These are phyloP conservation scores for Penicillium goetzii DNA, from an alignment of 495 filamentous ascomycete genomes.

Conservation along the genomic window DNA sequence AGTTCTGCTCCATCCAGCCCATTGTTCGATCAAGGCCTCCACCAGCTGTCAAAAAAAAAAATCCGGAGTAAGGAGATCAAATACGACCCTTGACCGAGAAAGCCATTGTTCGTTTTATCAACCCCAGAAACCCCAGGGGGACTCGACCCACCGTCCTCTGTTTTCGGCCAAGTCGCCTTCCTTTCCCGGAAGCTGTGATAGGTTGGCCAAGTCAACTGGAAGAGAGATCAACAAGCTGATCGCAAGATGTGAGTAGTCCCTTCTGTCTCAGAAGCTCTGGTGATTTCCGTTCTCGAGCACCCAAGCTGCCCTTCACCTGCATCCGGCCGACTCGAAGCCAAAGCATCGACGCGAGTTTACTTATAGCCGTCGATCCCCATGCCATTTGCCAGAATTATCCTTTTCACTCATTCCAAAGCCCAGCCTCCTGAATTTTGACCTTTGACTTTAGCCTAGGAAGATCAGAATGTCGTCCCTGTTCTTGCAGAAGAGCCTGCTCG, in stretches of 20 bases:
- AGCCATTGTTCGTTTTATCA: conserved; percentile 27
- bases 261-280: conserved; percentile 6
- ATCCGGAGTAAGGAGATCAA: conserved; percentile 17
- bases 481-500: conserved; percentile 41
- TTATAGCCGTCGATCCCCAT: conserved; percentile 46
- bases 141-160: conserved; percentile 20
- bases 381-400: conserved; percentile 32
- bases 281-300: conserved; percentile 22
- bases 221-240: conserved; percentile 21
- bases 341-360: conserved; percentile 33
- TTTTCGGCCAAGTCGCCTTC: conserved; percentile 26
- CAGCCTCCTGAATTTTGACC: conserved; percentile 30
- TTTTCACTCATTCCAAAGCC: conserved; percentile 32
- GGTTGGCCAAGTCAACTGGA: conserved; percentile 6
- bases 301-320: conserved; percentile 18
- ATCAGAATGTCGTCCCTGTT: conserved; percentile 43
- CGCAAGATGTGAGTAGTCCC: conserved; percentile 19
- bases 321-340: conserved; percentile 17
- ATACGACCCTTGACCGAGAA: conserved; percentile 13
- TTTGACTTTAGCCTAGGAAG: conserved; percentile 16
- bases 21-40: conserved; percentile 1
- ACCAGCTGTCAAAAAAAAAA: neutral
- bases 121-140: conserved; percentile 22
- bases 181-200: conserved; percentile 13
- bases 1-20: conserved; percentile 7